A percentile compares a stretch with the other conserved stretches of the same genome.
Conservation (phyloP, 2,329 filamentous ascomycete species). For the Neopestalotiopsis sp. region DNA sequence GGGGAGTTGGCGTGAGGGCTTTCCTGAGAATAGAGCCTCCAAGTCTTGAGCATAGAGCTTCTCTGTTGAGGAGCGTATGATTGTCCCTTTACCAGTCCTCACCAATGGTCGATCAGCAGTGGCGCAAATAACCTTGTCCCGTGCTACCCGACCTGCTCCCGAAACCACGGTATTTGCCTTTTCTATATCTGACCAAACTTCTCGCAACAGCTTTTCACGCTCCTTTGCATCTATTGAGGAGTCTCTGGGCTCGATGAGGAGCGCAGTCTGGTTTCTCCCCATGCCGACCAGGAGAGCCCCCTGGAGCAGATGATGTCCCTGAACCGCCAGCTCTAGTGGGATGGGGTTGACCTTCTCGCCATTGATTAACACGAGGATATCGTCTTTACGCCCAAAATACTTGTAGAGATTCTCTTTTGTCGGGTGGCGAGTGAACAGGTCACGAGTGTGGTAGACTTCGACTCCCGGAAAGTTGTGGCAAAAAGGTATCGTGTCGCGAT, state of each 20-base stretch:
- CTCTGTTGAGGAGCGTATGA: slow-evolving; percentile 29
- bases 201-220: slow-evolving; percentile 18
- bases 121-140: slow-evolving; percentile 25
- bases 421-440: slow-evolving; percentile 46
- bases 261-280: slow-evolving; percentile 38
- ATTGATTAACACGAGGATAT: slow-evolving; percentile 50
- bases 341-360: slow-evolving; percentile 52
- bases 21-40: slow-evolving; percentile 22
- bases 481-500: slow-evolving; percentile 28
- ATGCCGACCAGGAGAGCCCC: slow-evolving; percentile 38
- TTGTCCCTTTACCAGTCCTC: slow-evolving; percentile 29
- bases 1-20: background rate
- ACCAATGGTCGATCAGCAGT: slow-evolving; percentile 26
- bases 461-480: slow-evolving; percentile 43
- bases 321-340: slow-evolving; percentile 42
- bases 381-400: slow-evolving; percentile 45
- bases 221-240: slow-evolving; percentile 7
- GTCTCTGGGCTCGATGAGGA: slow-evolving; percentile 42
- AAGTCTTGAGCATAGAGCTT: slow-evolving; percentile 27
- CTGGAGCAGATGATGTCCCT: slow-evolving; percentile 16
- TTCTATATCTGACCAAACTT: slow-evolving; percentile 16
- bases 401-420: slow-evolving; percentile 41
- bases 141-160: slow-evolving; percentile 26
- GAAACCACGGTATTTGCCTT: slow-evolving; percentile 21
- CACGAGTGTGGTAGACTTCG: slow-evolving; percentile 42